Evolutionary conservation across 2,329 filamentous ascomycete genomes (phyloP).

Genomic region (Hysterium pulicare): DNA sequence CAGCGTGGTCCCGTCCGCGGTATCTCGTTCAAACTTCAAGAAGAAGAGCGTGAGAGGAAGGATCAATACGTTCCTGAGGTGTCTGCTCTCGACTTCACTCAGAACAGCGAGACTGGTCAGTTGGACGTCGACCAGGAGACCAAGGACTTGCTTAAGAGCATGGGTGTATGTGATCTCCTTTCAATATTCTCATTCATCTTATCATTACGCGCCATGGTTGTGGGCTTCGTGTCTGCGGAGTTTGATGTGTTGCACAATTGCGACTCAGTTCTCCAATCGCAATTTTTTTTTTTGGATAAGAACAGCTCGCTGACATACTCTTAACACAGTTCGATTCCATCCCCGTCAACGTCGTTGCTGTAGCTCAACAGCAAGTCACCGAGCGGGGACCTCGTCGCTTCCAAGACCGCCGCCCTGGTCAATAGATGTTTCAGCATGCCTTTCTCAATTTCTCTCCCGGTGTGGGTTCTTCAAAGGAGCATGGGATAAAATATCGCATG

Average conservation of each 20-base stretch:
- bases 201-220: too few species aligned
- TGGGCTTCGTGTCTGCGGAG: too few species aligned
- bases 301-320: conserved; percentile 6
- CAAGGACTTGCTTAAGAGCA: conserved; percentile 97
- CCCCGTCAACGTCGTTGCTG: conserved; percentile 90
- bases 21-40: conserved; percentile 99
- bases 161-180: conserved; percentile 72
- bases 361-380: conserved; percentile 80
- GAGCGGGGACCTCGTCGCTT: conserved; percentile 72
- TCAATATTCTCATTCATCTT: not conserved
- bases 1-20: conserved; percentile 98
- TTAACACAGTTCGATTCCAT: conserved; percentile 82
- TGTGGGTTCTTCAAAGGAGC: conserved; percentile 16
- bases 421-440: conserved; percentile 26
- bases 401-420: conserved; percentile 58
- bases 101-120: conserved; percentile 88
- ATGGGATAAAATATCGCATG: not conserved
- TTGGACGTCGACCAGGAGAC: conserved; percentile 96
- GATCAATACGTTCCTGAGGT: conserved; percentile 98
- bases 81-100: conserved; percentile 95
- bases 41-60: conserved; percentile 99
- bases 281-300: not conserved
- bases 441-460: too few species aligned
- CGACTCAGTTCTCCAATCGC: too few species aligned
- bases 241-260: too few species aligned